Evolutionary conservation across 1,284 basidiomycete species (phyloP).

Genomic region (Ceratobasidium sp.): DNA sequence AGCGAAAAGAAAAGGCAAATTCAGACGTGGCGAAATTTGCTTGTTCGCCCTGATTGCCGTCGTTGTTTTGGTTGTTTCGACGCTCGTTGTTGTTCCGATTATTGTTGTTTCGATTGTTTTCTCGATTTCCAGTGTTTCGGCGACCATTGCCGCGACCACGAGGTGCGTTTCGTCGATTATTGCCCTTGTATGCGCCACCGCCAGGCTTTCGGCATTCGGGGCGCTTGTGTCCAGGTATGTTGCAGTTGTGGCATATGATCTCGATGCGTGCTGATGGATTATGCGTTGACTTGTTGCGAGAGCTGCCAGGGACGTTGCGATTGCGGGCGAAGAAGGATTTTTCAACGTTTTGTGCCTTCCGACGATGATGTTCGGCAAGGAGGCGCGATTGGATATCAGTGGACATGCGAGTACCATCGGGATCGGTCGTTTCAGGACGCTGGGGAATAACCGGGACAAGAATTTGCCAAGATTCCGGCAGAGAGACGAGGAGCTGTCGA

Average conservation of each 20-base stretch:
- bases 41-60: neutral
- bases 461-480: slow-evolving; percentile 24
- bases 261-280: neutral
- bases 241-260: slow-evolving; percentile 23
- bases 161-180: neutral
- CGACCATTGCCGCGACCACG: slow-evolving; percentile 5
- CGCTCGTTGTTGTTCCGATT: neutral
- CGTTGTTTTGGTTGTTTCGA: slow-evolving; percentile 3
- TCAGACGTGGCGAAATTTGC: slow-evolving; percentile 9
- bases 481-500: slow-evolving; percentile 12
- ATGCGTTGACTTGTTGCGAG: neutral
- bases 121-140: neutral
- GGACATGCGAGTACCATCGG: neutral
- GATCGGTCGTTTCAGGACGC: neutral
- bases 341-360: neutral
- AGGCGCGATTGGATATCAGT: slow-evolving; percentile 8
- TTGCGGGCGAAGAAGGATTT: neutral
- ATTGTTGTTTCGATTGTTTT: slow-evolving; percentile 13
- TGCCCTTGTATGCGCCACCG: slow-evolving; percentile 4
- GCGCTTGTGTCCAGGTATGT: neutral
- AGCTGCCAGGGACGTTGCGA: neutral
- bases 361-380: slow-evolving; percentile 14
- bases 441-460: slow-evolving; percentile 16
- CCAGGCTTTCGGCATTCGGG: neutral
- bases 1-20: slow-evolving; percentile 7